These are phyloP conservation scores for Lipomyces kockii DNA, from an alignment of 805 yeast genomes.

Conservation along the genomic window DNA sequence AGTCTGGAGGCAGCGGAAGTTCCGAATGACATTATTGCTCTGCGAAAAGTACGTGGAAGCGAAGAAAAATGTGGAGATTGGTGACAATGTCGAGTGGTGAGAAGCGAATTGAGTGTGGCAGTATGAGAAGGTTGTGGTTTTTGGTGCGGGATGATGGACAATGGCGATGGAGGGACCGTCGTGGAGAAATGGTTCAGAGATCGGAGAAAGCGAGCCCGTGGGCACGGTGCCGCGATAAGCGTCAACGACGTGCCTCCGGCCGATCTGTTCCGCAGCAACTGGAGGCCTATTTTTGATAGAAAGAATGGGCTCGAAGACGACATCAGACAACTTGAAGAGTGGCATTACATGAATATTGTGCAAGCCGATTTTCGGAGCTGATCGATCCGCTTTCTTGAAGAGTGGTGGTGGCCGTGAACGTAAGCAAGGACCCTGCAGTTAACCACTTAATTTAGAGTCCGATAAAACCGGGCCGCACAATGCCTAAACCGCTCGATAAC, in stretches of 20 bases:
- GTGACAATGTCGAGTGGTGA: background rate
- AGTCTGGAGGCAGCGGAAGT: slow-evolving; percentile 77
- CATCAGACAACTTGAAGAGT: background rate
- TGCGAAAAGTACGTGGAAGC: background rate
- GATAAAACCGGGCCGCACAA: background rate
- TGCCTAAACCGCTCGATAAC: too few species aligned
- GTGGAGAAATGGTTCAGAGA: background rate
- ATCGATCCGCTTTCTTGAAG: background rate
- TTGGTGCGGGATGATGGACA: background rate
- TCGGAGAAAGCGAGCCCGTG: background rate
- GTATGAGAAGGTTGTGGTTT: background rate
- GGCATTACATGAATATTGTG: background rate
- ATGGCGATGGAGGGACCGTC: background rate
- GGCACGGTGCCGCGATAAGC: background rate
- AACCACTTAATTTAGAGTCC: background rate
- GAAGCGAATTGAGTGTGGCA: slow-evolving; percentile 1
- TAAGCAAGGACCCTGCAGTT: background rate
- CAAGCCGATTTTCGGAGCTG: background rate
- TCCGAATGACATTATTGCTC: slow-evolving; percentile 57
- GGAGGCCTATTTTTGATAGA: background rate
- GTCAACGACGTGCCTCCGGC: background rate
- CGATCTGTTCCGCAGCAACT: background rate
- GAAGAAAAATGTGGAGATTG: background rate
- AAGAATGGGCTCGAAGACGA: background rate
- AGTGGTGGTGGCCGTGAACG: background rate